Evolutionary conservation across 352 stramenopile species (phyloP).

Genomic region (Pythium brassicae): DNA sequence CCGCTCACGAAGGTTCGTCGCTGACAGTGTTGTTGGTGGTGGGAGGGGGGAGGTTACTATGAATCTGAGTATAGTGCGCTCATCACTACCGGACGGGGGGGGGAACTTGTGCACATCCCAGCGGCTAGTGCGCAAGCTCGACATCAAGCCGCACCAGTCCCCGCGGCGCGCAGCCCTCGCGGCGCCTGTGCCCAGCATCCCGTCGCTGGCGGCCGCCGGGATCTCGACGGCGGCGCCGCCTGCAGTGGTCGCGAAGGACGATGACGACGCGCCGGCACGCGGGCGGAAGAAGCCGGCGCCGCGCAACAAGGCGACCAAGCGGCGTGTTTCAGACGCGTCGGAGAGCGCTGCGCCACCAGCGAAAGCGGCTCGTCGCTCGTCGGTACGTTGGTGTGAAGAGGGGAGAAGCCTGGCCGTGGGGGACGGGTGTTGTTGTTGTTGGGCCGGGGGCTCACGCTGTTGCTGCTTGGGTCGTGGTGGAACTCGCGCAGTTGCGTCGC

Average conservation of each 20-base stretch:
- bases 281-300: background rate
- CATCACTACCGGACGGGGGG: too few relatives aligned
- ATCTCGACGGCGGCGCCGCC: constrained; percentile 21
- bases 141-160: constrained; percentile 78
- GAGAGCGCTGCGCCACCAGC: constrained; percentile 4
- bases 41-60: background rate
- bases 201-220: constrained; percentile 3
- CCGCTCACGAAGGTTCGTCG: constrained; percentile 23
- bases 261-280: constrained; percentile 11
- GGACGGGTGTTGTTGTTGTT: too few relatives aligned
- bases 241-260: constrained; percentile 13
- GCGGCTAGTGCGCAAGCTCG: constrained; percentile 48
- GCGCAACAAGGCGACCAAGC: constrained; percentile 20
- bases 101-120: too few relatives aligned
- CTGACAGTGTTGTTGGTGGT: too few relatives aligned
- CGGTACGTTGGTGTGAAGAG: constrained; percentile 15
- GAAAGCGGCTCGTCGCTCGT: constrained; percentile 17
- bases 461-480: too few relatives aligned
- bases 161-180: constrained; percentile 43
- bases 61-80: background rate
- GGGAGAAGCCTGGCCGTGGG: too few relatives aligned
- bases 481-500: constrained; percentile 27
- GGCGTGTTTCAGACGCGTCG: constrained; percentile 15
- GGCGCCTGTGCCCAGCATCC: constrained; percentile 8
- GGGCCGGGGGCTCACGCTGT: too few relatives aligned